Conservation (phyloP, 2,329 filamentous ascomycete genomes). For the Fusarium mangiferae region DNA sequence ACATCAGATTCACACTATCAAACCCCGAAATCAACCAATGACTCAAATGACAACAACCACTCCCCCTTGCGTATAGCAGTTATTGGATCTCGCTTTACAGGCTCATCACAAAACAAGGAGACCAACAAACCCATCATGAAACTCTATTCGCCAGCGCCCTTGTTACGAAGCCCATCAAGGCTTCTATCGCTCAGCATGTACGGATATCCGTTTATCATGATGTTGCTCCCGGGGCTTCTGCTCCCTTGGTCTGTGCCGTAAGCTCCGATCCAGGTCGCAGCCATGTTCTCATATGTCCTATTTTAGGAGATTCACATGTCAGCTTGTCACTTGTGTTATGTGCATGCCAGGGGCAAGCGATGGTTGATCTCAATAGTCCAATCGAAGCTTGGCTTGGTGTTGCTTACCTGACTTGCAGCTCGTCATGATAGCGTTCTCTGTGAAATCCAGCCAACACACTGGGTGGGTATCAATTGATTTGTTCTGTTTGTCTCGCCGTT, state of each 20-base stretch:
- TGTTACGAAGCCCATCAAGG: conserved; percentile 15
- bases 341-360: conserved; percentile 1
- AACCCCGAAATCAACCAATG: conserved; percentile 27
- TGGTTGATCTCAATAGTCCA: conserved; percentile 3
- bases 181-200: conserved; percentile 20
- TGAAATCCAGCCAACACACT: conserved; percentile 91
- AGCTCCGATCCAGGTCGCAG: conserved; percentile 63
- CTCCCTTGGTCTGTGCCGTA: conserved; percentile 40
- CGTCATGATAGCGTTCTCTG: conserved; percentile 91
- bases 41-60: conserved; percentile 29
- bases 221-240: conserved; percentile 26
- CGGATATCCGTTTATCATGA: conserved; percentile 21
- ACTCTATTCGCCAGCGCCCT: conserved; percentile 26
- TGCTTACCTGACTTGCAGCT: conserved; percentile 87
- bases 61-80: conserved; percentile 10
- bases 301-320: conserved; percentile 34
- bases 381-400: background rate
- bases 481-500: conserved; percentile 59
- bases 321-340: conserved; percentile 14
- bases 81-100: conserved; percentile 13
- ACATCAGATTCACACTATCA: conserved; percentile 17
- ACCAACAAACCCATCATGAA: conserved; percentile 12
- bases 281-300: conserved; percentile 82
- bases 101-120: background rate
- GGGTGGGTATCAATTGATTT: conserved; percentile 89